A percentile compares a stretch with the other conserved stretches of the same genome.
Conservation (phyloP, 2,329 filamentous ascomycete genomes). For the Alternaria brassicae region DNA sequence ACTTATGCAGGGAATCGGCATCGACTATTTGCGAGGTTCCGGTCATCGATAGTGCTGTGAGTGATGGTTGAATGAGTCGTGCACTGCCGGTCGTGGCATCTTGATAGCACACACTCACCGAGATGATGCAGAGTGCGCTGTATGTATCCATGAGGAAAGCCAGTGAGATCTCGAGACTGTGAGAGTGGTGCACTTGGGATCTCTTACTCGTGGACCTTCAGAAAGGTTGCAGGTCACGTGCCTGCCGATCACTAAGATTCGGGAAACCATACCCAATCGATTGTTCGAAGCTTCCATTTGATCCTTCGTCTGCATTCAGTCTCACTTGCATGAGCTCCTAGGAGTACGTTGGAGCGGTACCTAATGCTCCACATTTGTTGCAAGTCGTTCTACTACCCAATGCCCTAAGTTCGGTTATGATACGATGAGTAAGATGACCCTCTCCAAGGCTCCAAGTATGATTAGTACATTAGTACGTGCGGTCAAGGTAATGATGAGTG, state of each 20-base stretch:
- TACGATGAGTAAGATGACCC: background rate
- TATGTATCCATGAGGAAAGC: background rate
- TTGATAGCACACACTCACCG: background rate
- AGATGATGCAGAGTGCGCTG: background rate
- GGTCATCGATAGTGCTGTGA: background rate
- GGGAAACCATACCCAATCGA: background rate
- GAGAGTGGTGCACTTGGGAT: background rate
- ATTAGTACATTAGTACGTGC: background rate
- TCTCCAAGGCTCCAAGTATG: background rate
- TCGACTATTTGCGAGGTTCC: conserved; percentile 1
- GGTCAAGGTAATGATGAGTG: background rate
- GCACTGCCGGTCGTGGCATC: background rate
- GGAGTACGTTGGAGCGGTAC: background rate
- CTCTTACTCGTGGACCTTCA: background rate
- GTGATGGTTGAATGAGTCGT: background rate
- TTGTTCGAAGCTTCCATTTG: background rate
- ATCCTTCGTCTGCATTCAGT: background rate
- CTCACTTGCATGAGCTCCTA: background rate
- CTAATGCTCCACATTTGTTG: background rate
- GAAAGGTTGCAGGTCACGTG: background rate
- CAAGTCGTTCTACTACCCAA: background rate
- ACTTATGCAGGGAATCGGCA: conserved; percentile 3
- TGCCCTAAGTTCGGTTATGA: background rate
- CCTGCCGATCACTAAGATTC: background rate
- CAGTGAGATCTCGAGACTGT: background rate